Evolutionary conservation across 2,329 filamentous ascomycete species (phyloP).

Genomic region (Stromatinia cepivora): DNA sequence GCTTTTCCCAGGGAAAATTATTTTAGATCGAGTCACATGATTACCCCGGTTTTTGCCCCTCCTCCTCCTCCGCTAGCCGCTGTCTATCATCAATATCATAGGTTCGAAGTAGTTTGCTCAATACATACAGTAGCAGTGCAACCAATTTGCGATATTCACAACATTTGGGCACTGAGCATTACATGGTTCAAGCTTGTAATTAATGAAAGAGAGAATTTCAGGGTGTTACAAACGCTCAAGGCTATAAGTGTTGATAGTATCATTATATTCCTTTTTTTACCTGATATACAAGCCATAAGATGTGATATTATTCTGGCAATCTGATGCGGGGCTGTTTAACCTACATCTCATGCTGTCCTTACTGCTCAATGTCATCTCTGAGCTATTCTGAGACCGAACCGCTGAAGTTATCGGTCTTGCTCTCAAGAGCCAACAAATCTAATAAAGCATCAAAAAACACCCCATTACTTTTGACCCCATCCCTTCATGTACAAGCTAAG

Average conservation of each 20-base stretch:
- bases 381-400: slow-evolving; percentile 23
- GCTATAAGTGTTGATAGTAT: neutral
- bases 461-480: slow-evolving; percentile 36
- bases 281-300: slow-evolving; percentile 20
- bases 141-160: neutral
- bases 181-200: neutral
- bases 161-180: no score
- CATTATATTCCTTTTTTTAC: neutral
- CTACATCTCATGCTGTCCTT: slow-evolving; percentile 35
- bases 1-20: slow-evolving; percentile 17
- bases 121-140: neutral
- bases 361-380: slow-evolving; percentile 26
- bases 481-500: slow-evolving; percentile 37
- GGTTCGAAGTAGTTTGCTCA: neutral
- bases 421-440: slow-evolving; percentile 39
- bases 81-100: neutral
- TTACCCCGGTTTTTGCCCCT: slow-evolving; percentile 6
- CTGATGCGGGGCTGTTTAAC: slow-evolving; percentile 36
- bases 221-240: neutral
- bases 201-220: neutral
- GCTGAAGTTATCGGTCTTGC: slow-evolving; percentile 32
- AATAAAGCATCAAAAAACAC: slow-evolving; percentile 34
- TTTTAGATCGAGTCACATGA: slow-evolving; percentile 20
- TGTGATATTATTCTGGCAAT: slow-evolving; percentile 24
- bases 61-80: neutral